These are phyloP conservation scores for Boletellus ananas DNA, from an alignment of 768 basidiomycete genomes.

Conservation along the genomic window DNA sequence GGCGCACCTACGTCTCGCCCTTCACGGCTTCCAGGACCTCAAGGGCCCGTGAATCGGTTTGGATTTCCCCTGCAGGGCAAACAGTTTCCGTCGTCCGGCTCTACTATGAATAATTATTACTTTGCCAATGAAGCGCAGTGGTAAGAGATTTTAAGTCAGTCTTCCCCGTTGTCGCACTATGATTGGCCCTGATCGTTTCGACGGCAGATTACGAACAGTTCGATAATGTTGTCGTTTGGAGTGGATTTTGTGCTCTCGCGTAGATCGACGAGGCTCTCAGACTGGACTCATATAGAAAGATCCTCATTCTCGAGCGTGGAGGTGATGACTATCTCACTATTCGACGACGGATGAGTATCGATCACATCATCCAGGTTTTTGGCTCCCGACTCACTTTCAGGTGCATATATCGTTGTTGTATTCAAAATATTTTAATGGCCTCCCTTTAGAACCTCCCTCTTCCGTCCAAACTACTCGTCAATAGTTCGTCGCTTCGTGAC, in stretches of 20 bases:
- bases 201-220: conserved; percentile 4
- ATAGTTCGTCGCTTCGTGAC: not conserved
- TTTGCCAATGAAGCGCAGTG: conserved; percentile 2
- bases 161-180: no score
- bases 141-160: conserved; percentile 2
- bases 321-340: not conserved
- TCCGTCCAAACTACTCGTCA: conserved; percentile 4
- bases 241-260: conserved; percentile 15
- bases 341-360: not conserved
- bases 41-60: conserved; percentile 1
- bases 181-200: not conserved
- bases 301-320: conserved; percentile 17
- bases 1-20: no score
- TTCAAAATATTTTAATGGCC: not conserved
- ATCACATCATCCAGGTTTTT: not conserved
- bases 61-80: conserved; percentile 4
- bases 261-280: conserved; percentile 14
- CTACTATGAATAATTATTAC: conserved; percentile 3
- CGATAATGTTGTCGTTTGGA: conserved; percentile 9
- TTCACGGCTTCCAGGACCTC: no score
- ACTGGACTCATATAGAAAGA: conserved; percentile 10
- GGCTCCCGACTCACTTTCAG: conserved; percentile 12
- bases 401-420: not conserved
- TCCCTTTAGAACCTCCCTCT: conserved; percentile 3
- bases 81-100: not conserved